These are phyloP conservation scores for Cucurbita ficifolia DNA, from an alignment of 306 rosid genomes.

Conservation along the genomic window DNA sequence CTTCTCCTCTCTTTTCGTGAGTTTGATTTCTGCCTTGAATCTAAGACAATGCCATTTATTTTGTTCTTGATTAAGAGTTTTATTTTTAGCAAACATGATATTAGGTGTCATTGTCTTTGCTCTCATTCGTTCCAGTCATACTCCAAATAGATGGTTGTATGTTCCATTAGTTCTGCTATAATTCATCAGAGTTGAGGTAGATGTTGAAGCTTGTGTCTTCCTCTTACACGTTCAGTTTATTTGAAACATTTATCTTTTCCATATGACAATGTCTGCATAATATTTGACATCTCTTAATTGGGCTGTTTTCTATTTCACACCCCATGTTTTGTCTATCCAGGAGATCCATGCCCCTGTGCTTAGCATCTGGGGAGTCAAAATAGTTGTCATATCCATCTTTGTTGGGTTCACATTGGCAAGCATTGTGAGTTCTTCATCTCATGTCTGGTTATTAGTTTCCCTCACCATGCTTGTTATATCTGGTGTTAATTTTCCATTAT, in stretches of 20 bases:
- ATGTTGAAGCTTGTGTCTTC: neutral
- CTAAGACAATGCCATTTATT: neutral
- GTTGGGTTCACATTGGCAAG: constrained; percentile 72
- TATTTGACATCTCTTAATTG: neutral
- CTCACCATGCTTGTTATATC: constrained; percentile 5
- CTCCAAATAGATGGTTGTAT: neutral
- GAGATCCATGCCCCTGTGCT: constrained; percentile 94
- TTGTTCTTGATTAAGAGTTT: neutral
- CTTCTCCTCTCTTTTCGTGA: neutral
- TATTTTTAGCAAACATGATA: neutral
- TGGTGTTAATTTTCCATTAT: neutral
- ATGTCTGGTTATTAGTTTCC: constrained; percentile 10
- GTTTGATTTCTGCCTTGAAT: neutral
- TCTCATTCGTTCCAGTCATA: neutral
- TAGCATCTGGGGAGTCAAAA: constrained; percentile 77
- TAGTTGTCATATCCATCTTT: constrained; percentile 58
- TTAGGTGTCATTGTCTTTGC: too few species aligned
- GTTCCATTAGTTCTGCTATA: neutral
- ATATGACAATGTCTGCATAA: neutral
- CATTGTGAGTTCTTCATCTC: constrained; percentile 47
- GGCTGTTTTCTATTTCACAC: neutral
- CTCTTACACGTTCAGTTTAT: neutral
- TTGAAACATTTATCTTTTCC: neutral
- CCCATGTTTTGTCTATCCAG: constrained; percentile 21
- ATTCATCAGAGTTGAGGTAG: neutral